Percentiles rank a stretch among this genome's conserved stretches.
Evolutionary conservation across 805 yeast species (phyloP).

Genomic region (Nakazawaea pomicola): DNA sequence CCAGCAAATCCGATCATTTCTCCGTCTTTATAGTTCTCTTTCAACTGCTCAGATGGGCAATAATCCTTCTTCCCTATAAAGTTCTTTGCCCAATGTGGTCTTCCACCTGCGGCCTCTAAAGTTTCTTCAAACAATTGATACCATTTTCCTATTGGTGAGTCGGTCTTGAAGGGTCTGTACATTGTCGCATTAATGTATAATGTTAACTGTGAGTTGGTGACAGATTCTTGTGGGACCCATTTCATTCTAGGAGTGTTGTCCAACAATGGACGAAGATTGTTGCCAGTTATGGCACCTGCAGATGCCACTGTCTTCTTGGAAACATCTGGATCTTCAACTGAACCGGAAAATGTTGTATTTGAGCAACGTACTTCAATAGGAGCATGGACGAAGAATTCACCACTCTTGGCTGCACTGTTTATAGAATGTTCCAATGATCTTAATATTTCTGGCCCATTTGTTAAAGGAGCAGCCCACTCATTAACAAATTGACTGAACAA

Average conservation of each 20-base stretch:
- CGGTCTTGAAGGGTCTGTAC: constrained; percentile 85
- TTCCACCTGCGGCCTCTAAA: constrained; percentile 75
- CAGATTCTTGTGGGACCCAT: constrained; percentile 47
- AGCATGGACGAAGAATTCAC: constrained; percentile 82
- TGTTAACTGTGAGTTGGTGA: constrained; percentile 74
- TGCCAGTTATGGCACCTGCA: constrained; percentile 82
- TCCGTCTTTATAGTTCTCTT: constrained; percentile 42
- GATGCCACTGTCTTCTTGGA: constrained; percentile 44
- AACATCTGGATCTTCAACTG: constrained; percentile 38
- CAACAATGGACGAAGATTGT: constrained; percentile 71
- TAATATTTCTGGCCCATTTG: constrained; percentile 69
- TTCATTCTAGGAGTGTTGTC: constrained; percentile 73
- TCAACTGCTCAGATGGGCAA: constrained; percentile 14
- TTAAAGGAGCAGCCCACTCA: constrained; percentile 95
- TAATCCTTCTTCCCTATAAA: constrained; percentile 55
- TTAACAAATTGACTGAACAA: constrained; percentile 89
- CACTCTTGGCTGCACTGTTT: constrained; percentile 48
- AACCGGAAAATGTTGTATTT: constrained; percentile 57
- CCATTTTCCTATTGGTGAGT: constrained; percentile 77
- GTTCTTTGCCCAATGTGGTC: constrained; percentile 98
- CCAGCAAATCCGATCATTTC: constrained; percentile 78
- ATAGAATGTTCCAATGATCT: constrained; percentile 58
- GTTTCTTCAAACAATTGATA: constrained; percentile 77
- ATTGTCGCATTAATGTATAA: constrained; percentile 89
- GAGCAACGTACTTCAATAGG: constrained; percentile 95